Base-by-base conservation (phyloP, 2,329 filamentous ascomycete species). In the Xylaria sp. region DNA sequence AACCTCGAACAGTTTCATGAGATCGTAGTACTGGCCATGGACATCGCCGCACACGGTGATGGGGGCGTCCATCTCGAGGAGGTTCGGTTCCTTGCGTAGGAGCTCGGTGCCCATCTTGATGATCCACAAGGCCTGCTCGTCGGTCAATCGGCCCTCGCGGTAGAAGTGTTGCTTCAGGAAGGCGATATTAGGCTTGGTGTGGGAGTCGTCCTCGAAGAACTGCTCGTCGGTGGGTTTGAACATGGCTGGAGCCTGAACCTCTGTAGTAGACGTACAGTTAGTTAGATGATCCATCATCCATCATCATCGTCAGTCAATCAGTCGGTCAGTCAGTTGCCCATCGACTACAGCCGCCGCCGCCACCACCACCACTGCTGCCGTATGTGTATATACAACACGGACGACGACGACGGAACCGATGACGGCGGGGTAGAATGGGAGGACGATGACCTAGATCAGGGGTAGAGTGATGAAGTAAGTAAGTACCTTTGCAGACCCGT, bases 1-100 rank as follows among this genome's bases (percentile, higher is more conserved):
- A 61, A 99, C 96, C 82, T 99, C 96, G 78, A 99, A 99, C 41
- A 99, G 88, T 86, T 99, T 99, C 96, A 99, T 99, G 79, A 99
- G 84, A 82, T 99, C 96, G 82, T 97, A 99, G 85, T 98, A 99
- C 84, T 99, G 96, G 75, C 96, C 96, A 82, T 99, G 96, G 64
- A 99, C 94, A 79, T 99, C 96, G 80, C 96, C 96, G 78, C 96
- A 99, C 60, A 99, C 96, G 10, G 96, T 99, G 79, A 99, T 99
- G 70, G 96, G 96, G 50, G 96, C 96, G 82, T 99, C 96, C 96
- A 99, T 99, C 86, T 99, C 96, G 75, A 99, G 87, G 73, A 99
- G 86, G 82, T 98, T 99, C 73, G 96, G 95, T 84, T 99, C 96
- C 71, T 91, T 87, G 78, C 91, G 92, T 77, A 99, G 87, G 60